Conservation (phyloP, 495 filamentous ascomycete species). For the Aspergillus nanangensis region DNA sequence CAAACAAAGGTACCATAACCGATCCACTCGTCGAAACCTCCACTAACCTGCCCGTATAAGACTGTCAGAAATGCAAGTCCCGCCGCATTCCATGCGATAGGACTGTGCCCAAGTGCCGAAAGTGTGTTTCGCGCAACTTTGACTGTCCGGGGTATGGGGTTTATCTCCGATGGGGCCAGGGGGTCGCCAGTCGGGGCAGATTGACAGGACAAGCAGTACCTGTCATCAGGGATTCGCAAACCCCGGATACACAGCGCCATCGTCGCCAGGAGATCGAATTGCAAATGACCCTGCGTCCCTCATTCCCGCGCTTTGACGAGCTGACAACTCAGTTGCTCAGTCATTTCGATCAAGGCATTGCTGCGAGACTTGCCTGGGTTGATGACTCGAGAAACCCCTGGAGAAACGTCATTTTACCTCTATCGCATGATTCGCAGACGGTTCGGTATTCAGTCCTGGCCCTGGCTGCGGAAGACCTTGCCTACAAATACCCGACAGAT, state of each 20-base stretch:
- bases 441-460: constrained; percentile 26
- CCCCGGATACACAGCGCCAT: not conserved
- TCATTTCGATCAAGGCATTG: constrained; percentile 19
- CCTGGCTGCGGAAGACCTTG: constrained; percentile 19
- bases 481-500: constrained; percentile 10
- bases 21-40: no score
- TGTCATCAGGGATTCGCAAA: not conserved
- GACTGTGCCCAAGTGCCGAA: constrained; percentile 15
- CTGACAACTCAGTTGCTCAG: constrained; percentile 9
- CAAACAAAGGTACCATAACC: no score
- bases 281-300: not conserved
- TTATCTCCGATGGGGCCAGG: constrained; percentile 31
- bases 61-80: constrained; percentile 43
- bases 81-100: constrained; percentile 50
- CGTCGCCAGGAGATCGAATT: not conserved
- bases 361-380: constrained; percentile 21
- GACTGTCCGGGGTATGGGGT: constrained; percentile 44
- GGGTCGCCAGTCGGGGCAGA: constrained; percentile 32
- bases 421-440: constrained; percentile 17
- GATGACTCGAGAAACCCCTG: constrained; percentile 22
- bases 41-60: no score
- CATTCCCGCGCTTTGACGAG: not conserved
- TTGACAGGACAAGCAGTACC: constrained; percentile 14
- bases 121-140: constrained; percentile 33
- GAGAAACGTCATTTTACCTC: constrained; percentile 19